Percentiles rank a stretch among this genome's conserved stretches.
phyloP scores from a whole-genome alignment of 2,329 filamentous ascomycete species.

The Leptographium radiaticola region DNA sequence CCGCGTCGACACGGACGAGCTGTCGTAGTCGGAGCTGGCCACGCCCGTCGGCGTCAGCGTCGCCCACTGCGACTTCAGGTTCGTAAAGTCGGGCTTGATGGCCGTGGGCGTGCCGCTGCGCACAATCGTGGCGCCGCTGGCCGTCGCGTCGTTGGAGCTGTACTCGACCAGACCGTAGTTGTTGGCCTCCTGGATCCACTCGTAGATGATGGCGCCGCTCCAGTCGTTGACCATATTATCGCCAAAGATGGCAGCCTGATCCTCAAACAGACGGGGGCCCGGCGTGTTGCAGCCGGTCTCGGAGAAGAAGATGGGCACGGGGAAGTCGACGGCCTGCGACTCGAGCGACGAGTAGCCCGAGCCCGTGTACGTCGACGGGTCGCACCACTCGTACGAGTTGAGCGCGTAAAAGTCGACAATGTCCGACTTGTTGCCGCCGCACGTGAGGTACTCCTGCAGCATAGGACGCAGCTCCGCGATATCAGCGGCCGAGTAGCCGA shows the following conservation, averaged over 20 bases:
- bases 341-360: conserved; percentile 62
- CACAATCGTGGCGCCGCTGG: conserved; percentile 58
- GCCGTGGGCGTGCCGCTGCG: conserved; percentile 63
- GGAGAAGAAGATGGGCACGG: conserved; percentile 80
- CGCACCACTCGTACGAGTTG: conserved; percentile 78
- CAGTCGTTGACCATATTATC: conserved; percentile 53
- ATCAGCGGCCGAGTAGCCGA: conserved; percentile 81
- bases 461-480: conserved; percentile 54
- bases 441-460: conserved; percentile 63
- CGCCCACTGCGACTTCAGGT: conserved; percentile 66
- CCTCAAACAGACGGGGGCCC: conserved; percentile 48
- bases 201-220: conserved; percentile 76
- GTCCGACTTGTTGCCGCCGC: conserved; percentile 58
- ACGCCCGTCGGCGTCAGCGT: conserved; percentile 58
- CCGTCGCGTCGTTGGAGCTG: conserved; percentile 43
- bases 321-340: conserved; percentile 53
- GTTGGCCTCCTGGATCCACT: conserved; percentile 80
- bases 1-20: conserved; percentile 46
- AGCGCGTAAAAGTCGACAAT: conserved; percentile 73
- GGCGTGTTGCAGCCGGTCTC: conserved; percentile 72
- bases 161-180: conserved; percentile 73
- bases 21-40: conserved; percentile 49
- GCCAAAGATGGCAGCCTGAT: conserved; percentile 68
- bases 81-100: conserved; percentile 62
- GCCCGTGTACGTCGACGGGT: conserved; percentile 38